phyloP scores from a whole-genome alignment of 2,329 filamentous ascomycete species.

The Botrytis elliptica region DNA sequence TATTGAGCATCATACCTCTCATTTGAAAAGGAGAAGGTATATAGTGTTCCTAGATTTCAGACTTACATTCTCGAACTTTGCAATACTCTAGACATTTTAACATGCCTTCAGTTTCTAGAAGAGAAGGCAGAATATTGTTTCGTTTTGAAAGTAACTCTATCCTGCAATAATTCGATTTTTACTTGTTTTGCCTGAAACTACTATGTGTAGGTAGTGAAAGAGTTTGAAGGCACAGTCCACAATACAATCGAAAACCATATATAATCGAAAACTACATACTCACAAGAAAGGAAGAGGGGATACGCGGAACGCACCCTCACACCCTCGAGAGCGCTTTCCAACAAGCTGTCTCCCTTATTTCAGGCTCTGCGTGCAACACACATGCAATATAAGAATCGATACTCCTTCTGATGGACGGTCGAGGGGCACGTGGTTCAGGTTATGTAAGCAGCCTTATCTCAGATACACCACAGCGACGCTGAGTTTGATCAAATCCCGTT shows the following conservation, averaged over 20 bases:
- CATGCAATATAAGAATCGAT: neutral
- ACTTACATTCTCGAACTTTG: neutral
- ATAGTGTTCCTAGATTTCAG: neutral
- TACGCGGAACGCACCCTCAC: too few species aligned
- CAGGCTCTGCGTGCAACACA: too few species aligned
- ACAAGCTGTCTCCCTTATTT: too few species aligned
- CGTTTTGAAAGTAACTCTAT: too few species aligned
- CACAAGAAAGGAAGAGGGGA: too few species aligned
- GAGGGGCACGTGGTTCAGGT: neutral
- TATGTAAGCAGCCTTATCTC: conserved; percentile 17
- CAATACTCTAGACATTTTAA: neutral
- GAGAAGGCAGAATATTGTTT: neutral
- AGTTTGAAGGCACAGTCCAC: too few species aligned
- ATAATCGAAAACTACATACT: too few species aligned
- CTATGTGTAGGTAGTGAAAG: too few species aligned
- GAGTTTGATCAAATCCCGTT: neutral
- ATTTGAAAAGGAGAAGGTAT: neutral
- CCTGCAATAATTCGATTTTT: neutral
- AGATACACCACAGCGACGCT: neutral
- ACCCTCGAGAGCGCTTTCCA: too few species aligned
- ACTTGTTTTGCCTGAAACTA: neutral
- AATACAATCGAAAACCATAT: too few species aligned
- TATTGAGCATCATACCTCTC: neutral
- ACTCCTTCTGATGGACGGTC: too few species aligned
- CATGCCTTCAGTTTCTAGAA: fast-evolving